Evolutionary conservation across 768 basidiomycete species (phyloP), one percentile per base, ranked within the genome.

Genomic region (Calocera viscosa): DNA sequence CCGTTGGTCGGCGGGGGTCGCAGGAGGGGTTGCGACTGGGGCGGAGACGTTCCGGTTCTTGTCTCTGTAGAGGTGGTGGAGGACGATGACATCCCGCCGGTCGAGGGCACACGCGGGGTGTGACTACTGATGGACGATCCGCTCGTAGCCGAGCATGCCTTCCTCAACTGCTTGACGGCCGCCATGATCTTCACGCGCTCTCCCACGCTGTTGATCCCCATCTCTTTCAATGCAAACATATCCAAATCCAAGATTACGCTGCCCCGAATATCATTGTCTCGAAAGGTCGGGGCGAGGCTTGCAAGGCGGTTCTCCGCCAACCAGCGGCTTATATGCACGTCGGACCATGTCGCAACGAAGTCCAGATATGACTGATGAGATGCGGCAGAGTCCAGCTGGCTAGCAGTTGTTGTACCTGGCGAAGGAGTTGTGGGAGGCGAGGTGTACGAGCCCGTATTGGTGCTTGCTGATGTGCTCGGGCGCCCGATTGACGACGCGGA

Each of bases 201-300:
- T 12, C 96, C 96, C 43, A 99, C 88, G 76, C 88, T 91, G 34
- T 80, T 72, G 32, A 99, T 83, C 16, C 89, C 89, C 85, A 98
- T 90, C 77, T 99, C 96, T 74, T 87, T 91, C 64, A 99, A 78
- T 1, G 86, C 88, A 7, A 79, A 76, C 75, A 94, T 90, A 73
- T 98, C 95, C 49, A 98, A 79, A 69, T 99, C 96, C 64, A 97
- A 81, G 19, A 99, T 78, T 24, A 99, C 86, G 73, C 91, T 89
- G 3, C 95, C 94, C 64, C 91, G 79, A 72, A 99, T 95, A 73
- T 99, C 95, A 77, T 95, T 90, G 2, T 82, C 80, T 63, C 81
- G 83, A 79, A 99, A 99, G 0, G 82, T 79, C 8, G 80, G 76
- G 11, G 86, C 84, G 72, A 87, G 88, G 40, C 80, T 80, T 0